Evolutionary conservation across 192 early-diverging fungal species (phyloP), one percentile per base, ranked within the genome.

Genomic region (Backusella liffmaniae): DNA sequence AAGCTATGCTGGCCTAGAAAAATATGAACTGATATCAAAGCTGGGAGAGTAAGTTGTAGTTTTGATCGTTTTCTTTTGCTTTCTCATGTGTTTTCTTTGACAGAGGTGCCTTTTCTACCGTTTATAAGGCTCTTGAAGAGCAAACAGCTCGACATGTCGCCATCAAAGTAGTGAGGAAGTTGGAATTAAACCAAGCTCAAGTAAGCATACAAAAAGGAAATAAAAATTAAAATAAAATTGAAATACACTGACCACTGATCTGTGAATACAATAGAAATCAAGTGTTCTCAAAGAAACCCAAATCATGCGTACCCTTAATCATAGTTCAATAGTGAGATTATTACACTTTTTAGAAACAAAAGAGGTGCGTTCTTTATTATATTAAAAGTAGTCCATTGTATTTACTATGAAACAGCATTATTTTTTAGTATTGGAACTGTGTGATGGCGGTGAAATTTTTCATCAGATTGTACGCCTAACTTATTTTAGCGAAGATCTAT

Each of bases 401-500:
- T 39, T 80, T 7, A 32, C 35, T 51, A 49, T 49, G 16, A 21
- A 32, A 37, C 30, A 81, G 82, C 84, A 92, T 78, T 94, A 90
- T 77, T 92, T 92, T 77, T 79, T 96, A 21, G 84, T 95, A 6
- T 86, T 96, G 79, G 96, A 98, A 82, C 86, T 90, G 36, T 90
- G 91, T 29, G 84, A 90, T 32, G 95, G 94, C 71, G 96, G 96
- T 76, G 96, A 98, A 86, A 82, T 98, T 36, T 98, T 95, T 76
- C 91, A 96, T 83, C 90, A 92, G 49, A 91, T 97, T 42, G 91
- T 95, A 39, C 85, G 90, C 72, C 82, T 94, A 39, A 93, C 93
- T 18, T 95, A 93, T 81, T 89, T 95, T 70, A 92, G 92, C 66
- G 95, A 96, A 83, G 84, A 87, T 18, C 76, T 94, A 44, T 83